Evolutionary conservation across 208 protist genomes (phyloP), one percentile per base, ranked within the genome.

Genomic region (Eutreptiella sp.): DNA sequence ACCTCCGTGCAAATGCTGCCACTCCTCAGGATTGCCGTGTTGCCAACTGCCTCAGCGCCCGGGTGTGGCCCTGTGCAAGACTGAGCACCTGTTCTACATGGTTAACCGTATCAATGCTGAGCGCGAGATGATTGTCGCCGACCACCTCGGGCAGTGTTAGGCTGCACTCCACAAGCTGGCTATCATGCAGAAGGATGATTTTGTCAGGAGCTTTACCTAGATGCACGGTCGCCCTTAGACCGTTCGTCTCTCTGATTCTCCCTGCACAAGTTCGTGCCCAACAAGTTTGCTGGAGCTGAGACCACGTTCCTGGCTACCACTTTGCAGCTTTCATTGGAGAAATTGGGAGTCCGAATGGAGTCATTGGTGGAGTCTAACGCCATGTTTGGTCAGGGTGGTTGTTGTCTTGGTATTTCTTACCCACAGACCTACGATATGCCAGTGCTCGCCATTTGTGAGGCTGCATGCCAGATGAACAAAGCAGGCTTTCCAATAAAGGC

Each of bases 1-100:
- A 78, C 33, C 86, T 95, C 27, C 81, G 81, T 45, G 81, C 87
- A 19, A 95, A 95, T 63, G 90, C 89, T 2, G 90, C 94, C 35
- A 94, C 84, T 41, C 76, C 80, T 5, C 23, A 26, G 19, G 90
- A 94, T 62, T 66, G 81, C 23, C 42, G 35, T 31, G 83, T 67
- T 28, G 89, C 89, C 26, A 52, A 70, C 48, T 55, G 68, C 46
- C 93, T 94, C 64, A 89, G 90, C 36, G 86, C 88, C 19, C 92
- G 69, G 92, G 92, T 53, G 87, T 95, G 63, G 92, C 90, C 27
- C 84, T 96, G 36, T 84, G 79, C 73, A 74, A 92, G 28, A 97
- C 92, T 29, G 92, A 97, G 84, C 90, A 96, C 77, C 94, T 96
- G 92, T 97, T 97, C 82, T 93, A 94, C 63, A 77, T 83, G 57